Evolutionary conservation across 805 yeast species (phyloP).

Genomic region (Metschnikowia proteae): DNA sequence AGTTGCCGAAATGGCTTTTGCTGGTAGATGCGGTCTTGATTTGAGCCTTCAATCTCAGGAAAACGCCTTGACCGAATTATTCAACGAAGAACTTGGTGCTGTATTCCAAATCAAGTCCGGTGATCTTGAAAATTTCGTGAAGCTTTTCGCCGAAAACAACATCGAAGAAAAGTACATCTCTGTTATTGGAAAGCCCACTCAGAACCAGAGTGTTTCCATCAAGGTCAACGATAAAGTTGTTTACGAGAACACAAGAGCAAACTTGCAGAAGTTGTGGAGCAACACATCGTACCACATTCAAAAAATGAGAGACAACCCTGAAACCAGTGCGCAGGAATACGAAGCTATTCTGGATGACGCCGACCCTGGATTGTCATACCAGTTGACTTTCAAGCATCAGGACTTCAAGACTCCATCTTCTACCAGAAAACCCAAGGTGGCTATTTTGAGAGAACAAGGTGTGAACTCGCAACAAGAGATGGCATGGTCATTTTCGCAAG

Average conservation of each 20-base stretch:
- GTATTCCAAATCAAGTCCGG: conserved; percentile 76
- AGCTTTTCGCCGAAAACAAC: conserved; percentile 55
- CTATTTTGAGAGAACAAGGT: conserved; percentile 96
- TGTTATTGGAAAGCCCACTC: conserved; percentile 67
- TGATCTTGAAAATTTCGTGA: conserved; percentile 52
- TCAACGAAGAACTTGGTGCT: conserved; percentile 94
- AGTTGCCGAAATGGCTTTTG: conserved; percentile 92
- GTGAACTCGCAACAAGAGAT: conserved; percentile 97
- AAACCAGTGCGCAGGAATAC: conserved; percentile 82
- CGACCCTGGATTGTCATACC: conserved; percentile 87
- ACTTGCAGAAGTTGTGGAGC: conserved; percentile 80
- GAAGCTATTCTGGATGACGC: conserved; percentile 67
- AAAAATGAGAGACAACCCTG: conserved; percentile 90
- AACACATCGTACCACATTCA: conserved; percentile 88
- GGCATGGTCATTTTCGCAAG: conserved; percentile 95
- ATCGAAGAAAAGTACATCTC: conserved; percentile 51
- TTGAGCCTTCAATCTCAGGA: conserved; percentile 43
- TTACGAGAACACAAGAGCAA: conserved; percentile 56
- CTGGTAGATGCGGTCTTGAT: conserved; percentile 82
- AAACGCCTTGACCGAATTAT: conserved; percentile 54
- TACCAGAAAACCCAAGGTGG: conserved; percentile 73
- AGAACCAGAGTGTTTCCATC: conserved; percentile 48
- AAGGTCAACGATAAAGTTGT: conserved; percentile 44
- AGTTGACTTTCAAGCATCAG: conserved; percentile 65
- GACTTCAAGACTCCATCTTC: conserved; percentile 38